These are phyloP conservation scores for Epichloe gansuensis DNA, from an alignment of 2,329 filamentous ascomycete genomes.

Conservation along the genomic window DNA sequence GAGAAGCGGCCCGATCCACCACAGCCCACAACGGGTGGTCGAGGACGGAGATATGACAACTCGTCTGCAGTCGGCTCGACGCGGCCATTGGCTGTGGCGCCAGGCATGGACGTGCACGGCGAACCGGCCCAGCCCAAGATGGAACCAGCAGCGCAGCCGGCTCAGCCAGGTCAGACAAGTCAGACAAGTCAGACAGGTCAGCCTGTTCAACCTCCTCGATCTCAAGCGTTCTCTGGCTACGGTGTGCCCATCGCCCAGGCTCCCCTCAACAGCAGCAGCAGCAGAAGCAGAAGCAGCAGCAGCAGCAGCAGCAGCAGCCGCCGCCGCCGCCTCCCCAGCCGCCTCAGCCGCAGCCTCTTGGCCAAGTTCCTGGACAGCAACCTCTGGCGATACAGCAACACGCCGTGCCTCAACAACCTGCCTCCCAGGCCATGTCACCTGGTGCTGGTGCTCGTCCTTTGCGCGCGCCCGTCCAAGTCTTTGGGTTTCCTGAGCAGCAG, in stretches of 20 bases:
- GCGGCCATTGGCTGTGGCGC: conserved; percentile 35
- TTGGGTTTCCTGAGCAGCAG: conserved; percentile 30
- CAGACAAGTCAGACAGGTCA: conserved; percentile 6
- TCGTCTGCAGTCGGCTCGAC: conserved; percentile 20
- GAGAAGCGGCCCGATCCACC: conserved; percentile 51
- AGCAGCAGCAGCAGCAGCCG: conserved; percentile 12
- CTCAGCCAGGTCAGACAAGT: conserved; percentile 1
- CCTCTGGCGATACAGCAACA: conserved; percentile 25
- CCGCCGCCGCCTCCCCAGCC: conserved; percentile 16
- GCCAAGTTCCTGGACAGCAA: conserved; percentile 11
- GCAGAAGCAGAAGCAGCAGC: conserved; percentile 10
- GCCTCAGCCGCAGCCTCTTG: conserved; percentile 8
- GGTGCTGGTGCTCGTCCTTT: conserved; percentile 23
- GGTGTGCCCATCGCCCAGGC: conserved; percentile 35
- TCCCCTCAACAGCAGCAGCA: conserved; percentile 12
- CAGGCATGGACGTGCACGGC: conserved; percentile 29
- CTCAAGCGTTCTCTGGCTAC: conserved; percentile 30
- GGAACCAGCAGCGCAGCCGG: conserved; percentile 22
- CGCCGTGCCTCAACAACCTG: conserved; percentile 24
- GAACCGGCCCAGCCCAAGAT: conserved; percentile 35
- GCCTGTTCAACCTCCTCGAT: conserved; percentile 14
- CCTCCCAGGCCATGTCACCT: conserved; percentile 36
- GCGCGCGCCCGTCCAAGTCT: conserved; percentile 29
- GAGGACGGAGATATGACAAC: conserved; percentile 38
- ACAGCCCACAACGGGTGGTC: conserved; percentile 35